These are phyloP conservation scores for Colletotrichum simmondsii DNA, from an alignment of 2,329 filamentous ascomycete species.

Conservation along the genomic window DNA sequence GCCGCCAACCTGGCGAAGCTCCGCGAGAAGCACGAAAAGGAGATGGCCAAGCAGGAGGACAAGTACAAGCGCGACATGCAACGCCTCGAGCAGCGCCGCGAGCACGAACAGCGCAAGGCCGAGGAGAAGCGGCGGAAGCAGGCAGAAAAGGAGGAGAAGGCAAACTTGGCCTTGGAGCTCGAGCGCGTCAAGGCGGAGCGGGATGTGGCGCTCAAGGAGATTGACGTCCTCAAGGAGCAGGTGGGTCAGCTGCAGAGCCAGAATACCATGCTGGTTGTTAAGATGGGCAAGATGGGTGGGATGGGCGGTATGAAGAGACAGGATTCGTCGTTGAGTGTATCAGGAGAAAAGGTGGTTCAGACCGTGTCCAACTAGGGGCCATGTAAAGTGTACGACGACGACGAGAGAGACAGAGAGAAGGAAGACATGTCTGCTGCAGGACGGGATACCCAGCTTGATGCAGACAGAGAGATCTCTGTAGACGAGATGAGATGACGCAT, in stretches of 20 bases:
- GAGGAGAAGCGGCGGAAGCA: conserved; percentile 62
- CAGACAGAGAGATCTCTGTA: neutral
- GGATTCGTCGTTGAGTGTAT: conserved; percentile 46
- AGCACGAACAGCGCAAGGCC: conserved; percentile 70
- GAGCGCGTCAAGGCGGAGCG: conserved; percentile 62
- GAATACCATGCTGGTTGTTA: conserved; percentile 68
- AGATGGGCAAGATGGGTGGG: conserved; percentile 50
- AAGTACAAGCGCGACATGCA: conserved; percentile 72
- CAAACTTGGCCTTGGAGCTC: conserved; percentile 61
- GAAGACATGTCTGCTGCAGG: neutral
- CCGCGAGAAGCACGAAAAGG: conserved; percentile 71
- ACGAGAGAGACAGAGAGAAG: neutral
- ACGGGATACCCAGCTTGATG: conserved; percentile 14
- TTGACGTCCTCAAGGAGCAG: conserved; percentile 64
- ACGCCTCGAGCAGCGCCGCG: conserved; percentile 73
- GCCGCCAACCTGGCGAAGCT: conserved; percentile 64
- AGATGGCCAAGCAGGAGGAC: conserved; percentile 73
- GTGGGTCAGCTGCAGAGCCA: conserved; percentile 69
- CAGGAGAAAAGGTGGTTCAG: conserved; percentile 17
- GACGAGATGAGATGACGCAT: neutral
- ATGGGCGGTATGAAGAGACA: conserved; percentile 38
- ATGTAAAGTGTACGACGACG: conserved; percentile 42
- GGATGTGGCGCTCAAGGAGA: conserved; percentile 63
- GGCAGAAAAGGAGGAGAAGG: conserved; percentile 63
- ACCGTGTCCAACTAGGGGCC: conserved; percentile 69